Evolutionary conservation across 345 rosid genomes (phyloP).

Genomic region (Brassica nigra): DNA sequence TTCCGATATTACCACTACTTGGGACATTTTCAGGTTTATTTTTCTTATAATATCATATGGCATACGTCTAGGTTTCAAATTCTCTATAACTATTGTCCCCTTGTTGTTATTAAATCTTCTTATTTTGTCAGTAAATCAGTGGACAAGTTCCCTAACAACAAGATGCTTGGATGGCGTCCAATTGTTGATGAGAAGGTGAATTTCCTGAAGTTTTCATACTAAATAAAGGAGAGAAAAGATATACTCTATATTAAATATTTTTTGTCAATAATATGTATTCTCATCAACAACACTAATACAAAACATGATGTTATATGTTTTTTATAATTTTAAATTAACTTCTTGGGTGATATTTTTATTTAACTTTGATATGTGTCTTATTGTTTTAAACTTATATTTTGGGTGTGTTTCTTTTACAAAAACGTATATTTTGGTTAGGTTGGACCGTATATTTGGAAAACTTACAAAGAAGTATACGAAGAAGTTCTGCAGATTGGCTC

Average conservation of each 20-base stretch:
- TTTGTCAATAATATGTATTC: no score
- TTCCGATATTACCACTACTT: slow-evolving; percentile 53
- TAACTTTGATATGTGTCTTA: background rate
- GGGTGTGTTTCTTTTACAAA: no score
- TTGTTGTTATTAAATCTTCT: background rate
- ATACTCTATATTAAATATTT: no score
- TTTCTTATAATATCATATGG: background rate
- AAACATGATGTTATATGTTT: no score
- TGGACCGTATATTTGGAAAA: slow-evolving; percentile 90
- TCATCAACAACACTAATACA: no score
- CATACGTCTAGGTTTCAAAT: background rate
- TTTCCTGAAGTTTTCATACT: background rate
- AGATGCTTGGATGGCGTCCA: slow-evolving; percentile 93
- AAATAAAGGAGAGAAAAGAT: background rate
- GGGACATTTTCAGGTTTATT: slow-evolving; percentile 88
- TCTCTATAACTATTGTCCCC: background rate
- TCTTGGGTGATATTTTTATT: no score
- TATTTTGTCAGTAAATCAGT: slow-evolving; percentile 55
- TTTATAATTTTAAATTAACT: no score
- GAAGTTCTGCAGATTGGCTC: slow-evolving; percentile 83
- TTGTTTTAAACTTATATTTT: background rate
- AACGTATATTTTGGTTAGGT: slow-evolving; percentile 39
- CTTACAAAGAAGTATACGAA: slow-evolving; percentile 74
- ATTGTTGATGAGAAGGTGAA: slow-evolving; percentile 68
- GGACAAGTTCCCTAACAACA: slow-evolving; percentile 59